Evolutionary conservation across 495 filamentous ascomycete species (phyloP), one percentile per base, ranked within the genome.

Genomic region (Oidiodendron maius): DNA sequence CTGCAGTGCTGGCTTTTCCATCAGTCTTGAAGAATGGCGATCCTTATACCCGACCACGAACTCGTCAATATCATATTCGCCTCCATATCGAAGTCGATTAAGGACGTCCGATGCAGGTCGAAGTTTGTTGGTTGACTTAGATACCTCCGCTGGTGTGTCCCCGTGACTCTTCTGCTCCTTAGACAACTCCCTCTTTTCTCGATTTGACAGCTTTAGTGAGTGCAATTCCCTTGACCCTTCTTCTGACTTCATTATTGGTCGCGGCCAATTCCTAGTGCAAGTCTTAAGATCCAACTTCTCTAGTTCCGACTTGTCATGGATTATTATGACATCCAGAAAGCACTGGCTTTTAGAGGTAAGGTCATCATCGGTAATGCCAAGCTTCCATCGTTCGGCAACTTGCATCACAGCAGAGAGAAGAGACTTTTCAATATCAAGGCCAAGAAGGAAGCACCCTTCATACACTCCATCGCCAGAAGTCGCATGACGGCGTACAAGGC

Each of bases 11-110:
- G 47, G 17, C 21, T 52, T 57, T 26, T 61, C 58, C 37, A 48
- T 21, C 18, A 50, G 34, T 20, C 22, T 26, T 6, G 15, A 15
- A 4, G 35, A 40, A 25, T 52, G 48, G 12, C 58, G 38, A 26
- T 61, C 58, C 26, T 36, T 23, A 25, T 61, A 61, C 13, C 58
- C 58, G 18, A 61, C 41, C 5, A 52, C 48, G 16, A 20, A 61
- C 15, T 61, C 54, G 26, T 61, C 58, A 15, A 61, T 43, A n/a
- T 50, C 47, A 41, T 46, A 55, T 1, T 11, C 42, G 10, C 13
- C 17, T 15, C 57, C 58, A 26, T 55, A 30, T 18, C 46, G 48
- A 12, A 61, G 38, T 12, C 58, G 58, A 12, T 24, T 55, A 9
- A 61, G 41, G 12, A 61, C 42, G 17, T 57, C 51, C 3, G 17